A percentile compares a stretch with the other conserved stretches of the same genome.
Evolutionary conservation across 192 early-diverging fungal species (phyloP).

Genomic region (Coemansia umbellata): DNA sequence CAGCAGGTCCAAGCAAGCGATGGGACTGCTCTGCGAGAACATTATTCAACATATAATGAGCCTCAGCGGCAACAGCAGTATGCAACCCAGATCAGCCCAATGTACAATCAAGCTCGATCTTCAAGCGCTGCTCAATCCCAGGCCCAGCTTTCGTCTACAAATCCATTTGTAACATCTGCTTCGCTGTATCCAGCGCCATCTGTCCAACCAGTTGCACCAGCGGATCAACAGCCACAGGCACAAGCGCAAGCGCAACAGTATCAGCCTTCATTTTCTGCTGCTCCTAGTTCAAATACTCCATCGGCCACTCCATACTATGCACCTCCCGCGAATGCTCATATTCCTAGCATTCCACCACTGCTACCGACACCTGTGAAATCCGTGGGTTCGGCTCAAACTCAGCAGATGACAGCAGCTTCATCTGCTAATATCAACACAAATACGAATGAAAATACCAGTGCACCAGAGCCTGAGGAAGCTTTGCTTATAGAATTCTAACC

Average conservation of each 20-base stretch:
- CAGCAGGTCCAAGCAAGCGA: conserved; percentile 3
- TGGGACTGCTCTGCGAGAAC: neutral
- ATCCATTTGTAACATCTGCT: conserved; percentile 3
- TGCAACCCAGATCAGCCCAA: neutral
- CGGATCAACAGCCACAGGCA: neutral
- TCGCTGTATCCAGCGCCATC: conserved; percentile 2
- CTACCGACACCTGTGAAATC: conserved; percentile 1
- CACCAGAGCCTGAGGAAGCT: conserved; percentile 1
- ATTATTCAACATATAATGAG: conserved; percentile 20
- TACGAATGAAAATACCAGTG: neutral
- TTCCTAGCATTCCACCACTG: conserved; percentile 35
- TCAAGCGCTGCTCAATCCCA: no score
- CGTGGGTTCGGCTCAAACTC: neutral
- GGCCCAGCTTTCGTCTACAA: conserved; percentile 10
- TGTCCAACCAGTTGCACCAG: neutral
- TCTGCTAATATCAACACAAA: neutral
- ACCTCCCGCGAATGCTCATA: conserved; percentile 20
- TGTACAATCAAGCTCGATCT: conserved; percentile 5
- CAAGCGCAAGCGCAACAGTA: neutral
- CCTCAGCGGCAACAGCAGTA: conserved; percentile 25
- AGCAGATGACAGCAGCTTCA: neutral
- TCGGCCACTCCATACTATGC: conserved; percentile 20
- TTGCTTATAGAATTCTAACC: conserved; percentile 1
- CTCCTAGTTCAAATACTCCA: conserved; percentile 7
- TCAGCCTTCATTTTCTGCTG: neutral